Evolutionary conservation across 1,139 yeast species (phyloP), one percentile per base, ranked within the genome.

Genomic region (Sugiyamaella grinbergsii): DNA sequence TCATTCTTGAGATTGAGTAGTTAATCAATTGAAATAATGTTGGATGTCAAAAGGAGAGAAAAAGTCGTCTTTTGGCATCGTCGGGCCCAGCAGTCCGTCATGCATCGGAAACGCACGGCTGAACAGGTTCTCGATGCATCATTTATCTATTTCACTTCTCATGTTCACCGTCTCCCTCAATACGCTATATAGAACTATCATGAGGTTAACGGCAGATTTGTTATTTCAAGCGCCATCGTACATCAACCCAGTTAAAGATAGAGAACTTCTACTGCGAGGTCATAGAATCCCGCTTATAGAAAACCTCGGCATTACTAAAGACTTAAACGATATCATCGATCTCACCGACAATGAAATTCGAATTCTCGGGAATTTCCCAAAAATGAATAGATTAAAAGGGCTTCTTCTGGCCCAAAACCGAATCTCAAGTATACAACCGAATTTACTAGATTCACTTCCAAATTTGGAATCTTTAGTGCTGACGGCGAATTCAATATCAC

Each of bases 311-410:
- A 70, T 68, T 4, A 62, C 77, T 1, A 62, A 68, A 7, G 82
- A 79, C 57, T 64, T 58, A 6, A 70, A 74, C 58, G 80, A 78
- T 50, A 78, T 80, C 18, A 70, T 87, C 5, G 95, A 88, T 65
- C 66, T 87, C 37, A 77, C 88, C 4, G 81, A 82, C 63, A 88
- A 88, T 65, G 82, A 78, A 33, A 68, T 87, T 16, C 68, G 77
- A 2, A 76, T 74, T 13, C 62, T 88, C 13, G 75, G 78, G 5
- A 75, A 76, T 50, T 67, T 84, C 16, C 87, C 89, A 0, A 56
- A 59, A 10, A 65, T 81, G 42, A 47, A 58, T 7, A 73, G 77
- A 32, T 64, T 83, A 19, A 73, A 73, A 47, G 73, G 78, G 0
- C 60, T 88, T 2, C 68, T 86, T n/a, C 60, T 82, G 11, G 80